A percentile compares a stretch with the other conserved stretches of the same genome.
Conservation (phyloP, 2,329 filamentous ascomycete genomes). For the Hypoxylon sp. region DNA sequence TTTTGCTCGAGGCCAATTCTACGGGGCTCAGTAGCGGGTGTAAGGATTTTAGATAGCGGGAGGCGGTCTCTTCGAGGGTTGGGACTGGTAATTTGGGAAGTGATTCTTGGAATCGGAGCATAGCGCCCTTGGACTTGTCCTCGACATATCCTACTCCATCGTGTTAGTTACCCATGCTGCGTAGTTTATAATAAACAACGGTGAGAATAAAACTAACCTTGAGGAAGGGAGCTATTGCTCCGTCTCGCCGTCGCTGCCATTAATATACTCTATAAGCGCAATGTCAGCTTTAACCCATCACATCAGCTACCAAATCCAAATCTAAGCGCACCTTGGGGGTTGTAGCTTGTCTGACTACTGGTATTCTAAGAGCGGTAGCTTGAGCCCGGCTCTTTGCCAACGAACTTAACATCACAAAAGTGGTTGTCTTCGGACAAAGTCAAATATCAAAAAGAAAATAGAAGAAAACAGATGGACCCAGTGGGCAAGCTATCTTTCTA, state of each 20-base stretch:
- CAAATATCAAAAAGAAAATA: conserved; percentile 22
- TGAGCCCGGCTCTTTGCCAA: conserved; percentile 48
- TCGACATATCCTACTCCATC: conserved; percentile 74
- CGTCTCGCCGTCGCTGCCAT: conserved; percentile 64
- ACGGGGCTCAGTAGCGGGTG: conserved; percentile 74
- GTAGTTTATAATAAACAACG: background rate
- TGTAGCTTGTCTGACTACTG: conserved; percentile 38
- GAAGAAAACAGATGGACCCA: conserved; percentile 8
- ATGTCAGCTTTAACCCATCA: conserved; percentile 28
- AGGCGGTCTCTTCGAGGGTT: conserved; percentile 81
- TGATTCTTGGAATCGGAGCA: conserved; percentile 88
- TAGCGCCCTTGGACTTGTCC: conserved; percentile 79
- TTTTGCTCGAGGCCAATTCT: conserved; percentile 78
- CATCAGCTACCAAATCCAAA: background rate
- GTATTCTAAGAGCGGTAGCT: conserved; percentile 45
- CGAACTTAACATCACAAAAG: conserved; percentile 46
- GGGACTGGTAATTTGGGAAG: conserved; percentile 81
- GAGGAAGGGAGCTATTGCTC: conserved; percentile 66
- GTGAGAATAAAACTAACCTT: conserved; percentile 49
- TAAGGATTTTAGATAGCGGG: conserved; percentile 81
- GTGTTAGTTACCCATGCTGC: conserved; percentile 20
- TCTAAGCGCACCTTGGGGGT: conserved; percentile 37
- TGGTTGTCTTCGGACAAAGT: conserved; percentile 17
- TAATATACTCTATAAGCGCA: conserved; percentile 45
- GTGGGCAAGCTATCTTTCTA: background rate